phyloP scores from a whole-genome alignment of 345 rosid genomes.

The Citrus medica region DNA sequence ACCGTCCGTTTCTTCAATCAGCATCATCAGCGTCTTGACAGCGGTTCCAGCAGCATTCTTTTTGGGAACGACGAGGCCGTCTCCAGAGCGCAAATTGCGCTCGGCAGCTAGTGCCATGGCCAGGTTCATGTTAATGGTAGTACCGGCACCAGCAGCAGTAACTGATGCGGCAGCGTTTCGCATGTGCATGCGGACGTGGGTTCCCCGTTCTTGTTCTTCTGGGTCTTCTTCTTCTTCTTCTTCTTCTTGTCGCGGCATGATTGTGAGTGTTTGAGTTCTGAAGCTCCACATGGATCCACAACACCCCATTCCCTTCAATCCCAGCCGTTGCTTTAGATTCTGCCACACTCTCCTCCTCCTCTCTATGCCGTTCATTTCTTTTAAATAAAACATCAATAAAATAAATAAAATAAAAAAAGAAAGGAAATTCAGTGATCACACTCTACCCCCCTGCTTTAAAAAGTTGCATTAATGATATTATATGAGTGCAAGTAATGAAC shows the following conservation, averaged over 20 bases:
- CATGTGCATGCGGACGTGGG: neutral
- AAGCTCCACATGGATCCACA: constrained; percentile 50
- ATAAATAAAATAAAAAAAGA: too few species aligned
- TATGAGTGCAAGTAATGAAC: neutral
- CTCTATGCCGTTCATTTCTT: constrained; percentile 37
- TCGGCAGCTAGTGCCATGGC: constrained; percentile 81
- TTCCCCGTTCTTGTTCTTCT: neutral
- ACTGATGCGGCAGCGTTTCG: neutral
- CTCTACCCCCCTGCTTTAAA: too few species aligned
- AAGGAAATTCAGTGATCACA: too few species aligned
- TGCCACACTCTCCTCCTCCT: constrained; percentile 47
- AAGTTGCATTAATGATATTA: too few species aligned
- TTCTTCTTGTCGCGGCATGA: neutral
- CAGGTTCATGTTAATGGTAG: constrained; percentile 48
- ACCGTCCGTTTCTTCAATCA: constrained; percentile 76
- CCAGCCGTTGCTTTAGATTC: constrained; percentile 55
- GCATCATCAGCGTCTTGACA: constrained; percentile 64
- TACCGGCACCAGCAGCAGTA: neutral
- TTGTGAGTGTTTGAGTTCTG: constrained; percentile 28
- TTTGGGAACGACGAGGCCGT: constrained; percentile 13
- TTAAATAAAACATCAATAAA: too few species aligned
- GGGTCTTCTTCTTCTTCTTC: neutral
- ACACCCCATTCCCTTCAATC: constrained; percentile 65
- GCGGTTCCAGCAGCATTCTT: neutral
- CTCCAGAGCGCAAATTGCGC: constrained; percentile 42